phyloP scores from a whole-genome alignment of 2,329 filamentous ascomycete species.

The Xylariaceae sp. region DNA sequence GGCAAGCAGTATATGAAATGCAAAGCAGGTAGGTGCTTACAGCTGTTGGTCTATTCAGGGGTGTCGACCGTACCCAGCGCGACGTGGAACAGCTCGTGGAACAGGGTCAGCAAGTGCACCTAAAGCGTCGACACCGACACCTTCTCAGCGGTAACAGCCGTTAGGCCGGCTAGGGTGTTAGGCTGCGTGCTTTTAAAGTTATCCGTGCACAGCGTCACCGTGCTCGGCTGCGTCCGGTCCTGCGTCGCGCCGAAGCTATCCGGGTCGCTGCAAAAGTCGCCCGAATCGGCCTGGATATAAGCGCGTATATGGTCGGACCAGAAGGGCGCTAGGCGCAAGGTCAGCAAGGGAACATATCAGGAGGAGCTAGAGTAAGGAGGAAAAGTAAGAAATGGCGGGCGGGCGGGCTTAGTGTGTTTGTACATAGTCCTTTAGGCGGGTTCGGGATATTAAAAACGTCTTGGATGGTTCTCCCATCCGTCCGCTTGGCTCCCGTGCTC shows the following conservation, averaged over 20 bases:
- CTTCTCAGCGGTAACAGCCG: constrained; percentile 1
- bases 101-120: constrained; percentile 8
- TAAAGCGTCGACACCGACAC: constrained; percentile 6
- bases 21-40: too few species aligned
- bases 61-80: constrained; percentile 2
- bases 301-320: constrained; percentile 7
- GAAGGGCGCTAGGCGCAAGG: constrained; percentile 2
- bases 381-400: too few species aligned
- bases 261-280: constrained; percentile 6
- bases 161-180: constrained; percentile 4
- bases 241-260: constrained; percentile 5
- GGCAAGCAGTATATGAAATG: too few species aligned
- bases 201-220: constrained; percentile 6
- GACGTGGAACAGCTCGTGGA: constrained; percentile 8
- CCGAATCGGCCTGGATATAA: constrained; percentile 3
- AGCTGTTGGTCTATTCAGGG: too few species aligned
- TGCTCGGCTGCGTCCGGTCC: constrained; percentile 5
- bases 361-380: too few species aligned
- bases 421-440: background rate
- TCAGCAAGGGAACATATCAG: background rate
- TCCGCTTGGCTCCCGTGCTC: constrained; percentile 1
- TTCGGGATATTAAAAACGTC: background rate
- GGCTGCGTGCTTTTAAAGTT: constrained; percentile 3
- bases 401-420: background rate
- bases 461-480: constrained; percentile 4